Evolutionary conservation across 2,329 filamentous ascomycete genomes (phyloP), one percentile per base, ranked within the genome.

Genomic region (Curvularia sp.): DNA sequence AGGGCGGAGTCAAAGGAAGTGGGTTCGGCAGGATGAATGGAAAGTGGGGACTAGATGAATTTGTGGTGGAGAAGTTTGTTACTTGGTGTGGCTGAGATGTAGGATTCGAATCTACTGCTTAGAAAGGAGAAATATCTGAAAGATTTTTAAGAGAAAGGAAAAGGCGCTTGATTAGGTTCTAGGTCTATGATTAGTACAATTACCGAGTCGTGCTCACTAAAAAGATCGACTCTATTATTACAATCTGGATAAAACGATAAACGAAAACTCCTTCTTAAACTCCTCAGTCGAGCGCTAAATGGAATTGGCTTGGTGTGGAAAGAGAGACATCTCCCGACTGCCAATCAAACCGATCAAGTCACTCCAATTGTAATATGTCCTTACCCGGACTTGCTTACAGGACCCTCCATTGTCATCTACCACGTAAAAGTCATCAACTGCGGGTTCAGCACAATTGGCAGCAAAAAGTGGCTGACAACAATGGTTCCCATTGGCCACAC

Each of bases 381-480:
- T 28, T 44, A n/a, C 3, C 15, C 15, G 10, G 12, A 2, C 24
- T 4, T 18, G 13, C 22, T 28, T 13, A 28, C 13, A 26, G 15
- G 2, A 26, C 13, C 13, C n/a, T 18, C 35, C 13, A 35, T 18
- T 8, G 26, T 28, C 6, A 4, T 22, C 42, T 85, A 92, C 86
- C 88, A 92, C 9, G 88, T 90, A 75, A 92, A 92, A 0, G 88
- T 90, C 89, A 92, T 92, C 67, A 92, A 80, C 20, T 89, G 89
- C n/a, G 89, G 90, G 76, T 93, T 93, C 49, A 93, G 79, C 4
- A 86, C 89, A 58, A 93, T 82, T 0, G 90, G 90, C 61, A 93
- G 75, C 49, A 93, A 78, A 57, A 92, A 82, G 76, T 93, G 90
- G 56, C 86, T 89, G 1, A 80, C 83, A 0, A 87, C 81, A n/a